These are phyloP conservation scores for Xylaria cubensis DNA, from an alignment of 495 filamentous ascomycete genomes.

Conservation along the genomic window DNA sequence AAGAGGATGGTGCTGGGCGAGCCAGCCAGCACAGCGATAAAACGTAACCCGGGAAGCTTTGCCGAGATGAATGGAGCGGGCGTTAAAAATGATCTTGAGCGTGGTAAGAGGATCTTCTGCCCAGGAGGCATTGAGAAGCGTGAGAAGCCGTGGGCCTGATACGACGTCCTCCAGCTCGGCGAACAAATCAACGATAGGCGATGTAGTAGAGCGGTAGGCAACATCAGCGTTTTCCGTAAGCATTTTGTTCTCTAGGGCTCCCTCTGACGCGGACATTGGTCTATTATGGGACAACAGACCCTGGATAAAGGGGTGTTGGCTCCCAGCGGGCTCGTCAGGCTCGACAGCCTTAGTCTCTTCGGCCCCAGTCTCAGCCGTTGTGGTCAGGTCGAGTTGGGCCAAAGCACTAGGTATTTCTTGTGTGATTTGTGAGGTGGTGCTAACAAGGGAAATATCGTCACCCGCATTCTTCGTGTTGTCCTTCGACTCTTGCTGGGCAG, in stretches of 20 bases:
- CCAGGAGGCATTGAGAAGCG: conserved; percentile 51
- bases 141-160: conserved; percentile 36
- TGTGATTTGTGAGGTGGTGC: not conserved
- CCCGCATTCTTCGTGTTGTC: not conserved
- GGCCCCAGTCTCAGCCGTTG: not conserved
- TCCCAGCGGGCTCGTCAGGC: not conserved
- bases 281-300: conserved; percentile 3
- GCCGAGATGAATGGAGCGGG: conserved; percentile 58
- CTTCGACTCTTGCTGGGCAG: not conserved
- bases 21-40: conserved; percentile 56
- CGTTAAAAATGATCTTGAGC: conserved; percentile 59
- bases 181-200: conserved; percentile 51
- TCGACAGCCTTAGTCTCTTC: not conserved
- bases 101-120: conserved; percentile 46
- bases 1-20: conserved; percentile 49
- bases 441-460: not conserved
- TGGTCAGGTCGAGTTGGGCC: not conserved
- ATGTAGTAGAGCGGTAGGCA: conserved; percentile 47
- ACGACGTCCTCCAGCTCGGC: conserved; percentile 47
- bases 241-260: conserved; percentile 46
- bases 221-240: conserved; percentile 51
- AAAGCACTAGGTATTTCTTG: not conserved
- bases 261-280: conserved; percentile 1
- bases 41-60: conserved; percentile 46
- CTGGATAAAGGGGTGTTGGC: conserved; percentile 13